These are phyloP conservation scores for Saprolegnia diclina DNA, from an alignment of 352 stramenopile genomes.

Conservation along the genomic window DNA sequence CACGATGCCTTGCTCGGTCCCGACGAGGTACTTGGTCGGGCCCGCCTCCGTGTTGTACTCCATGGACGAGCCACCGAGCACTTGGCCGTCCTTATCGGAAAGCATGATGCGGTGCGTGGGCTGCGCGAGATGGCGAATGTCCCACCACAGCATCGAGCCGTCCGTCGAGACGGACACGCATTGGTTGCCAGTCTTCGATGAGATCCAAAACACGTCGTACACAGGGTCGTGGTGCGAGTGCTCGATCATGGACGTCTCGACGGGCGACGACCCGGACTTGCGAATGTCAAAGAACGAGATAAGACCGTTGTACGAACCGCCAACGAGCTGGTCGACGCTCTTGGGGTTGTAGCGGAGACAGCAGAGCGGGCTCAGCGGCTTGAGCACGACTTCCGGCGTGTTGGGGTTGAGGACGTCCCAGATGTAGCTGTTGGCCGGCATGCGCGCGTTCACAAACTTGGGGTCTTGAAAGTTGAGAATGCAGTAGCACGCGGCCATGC, in stretches of 20 bases:
- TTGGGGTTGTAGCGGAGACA: constrained; percentile 96
- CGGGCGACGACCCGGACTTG: constrained; percentile 83
- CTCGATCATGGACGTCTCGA: constrained; percentile 93
- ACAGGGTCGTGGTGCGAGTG: constrained; percentile 97
- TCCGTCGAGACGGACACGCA: constrained; percentile 96
- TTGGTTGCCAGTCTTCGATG: constrained; percentile 93
- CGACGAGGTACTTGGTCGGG: constrained; percentile 95
- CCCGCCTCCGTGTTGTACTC: constrained; percentile 96
- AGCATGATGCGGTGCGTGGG: constrained; percentile 77
- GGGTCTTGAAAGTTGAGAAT: constrained; percentile 95
- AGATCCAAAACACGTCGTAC: constrained; percentile 96
- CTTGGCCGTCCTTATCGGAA: constrained; percentile 69
- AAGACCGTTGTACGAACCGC: constrained; percentile 95
- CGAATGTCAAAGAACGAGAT: constrained; percentile 96
- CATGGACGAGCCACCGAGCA: constrained; percentile 91
- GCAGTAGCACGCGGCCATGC: constrained; percentile 96
- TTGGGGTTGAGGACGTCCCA: constrained; percentile 98
- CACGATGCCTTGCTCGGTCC: constrained; percentile 96
- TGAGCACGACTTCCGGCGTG: constrained; percentile 91
- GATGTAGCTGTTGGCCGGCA: constrained; percentile 89
- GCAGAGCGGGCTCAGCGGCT: constrained; percentile 82
- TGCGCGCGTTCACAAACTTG: constrained; percentile 76
- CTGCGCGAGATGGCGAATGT: constrained; percentile 82
- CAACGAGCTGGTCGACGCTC: constrained; percentile 92
- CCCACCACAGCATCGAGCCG: constrained; percentile 89